Percentiles rank a stretch among this genome's conserved stretches.
Conservation (phyloP, 2,329 filamentous ascomycete species). For the Aspergillus quadrilineatus region DNA sequence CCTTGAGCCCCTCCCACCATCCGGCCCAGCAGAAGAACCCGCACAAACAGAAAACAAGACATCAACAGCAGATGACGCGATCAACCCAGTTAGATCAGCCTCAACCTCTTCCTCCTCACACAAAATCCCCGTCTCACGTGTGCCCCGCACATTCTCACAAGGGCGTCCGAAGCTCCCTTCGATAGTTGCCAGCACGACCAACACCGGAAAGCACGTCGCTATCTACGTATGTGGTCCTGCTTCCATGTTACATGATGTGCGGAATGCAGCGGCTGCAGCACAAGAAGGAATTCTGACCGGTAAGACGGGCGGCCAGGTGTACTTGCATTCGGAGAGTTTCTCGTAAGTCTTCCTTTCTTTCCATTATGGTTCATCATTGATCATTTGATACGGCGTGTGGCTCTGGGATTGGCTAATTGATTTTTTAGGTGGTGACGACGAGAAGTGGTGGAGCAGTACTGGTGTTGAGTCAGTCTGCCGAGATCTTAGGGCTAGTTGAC, state of each 20-base stretch:
- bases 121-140: too few species aligned
- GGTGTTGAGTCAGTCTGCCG: too few species aligned
- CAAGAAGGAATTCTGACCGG: slow-evolving; percentile 37
- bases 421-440: too few species aligned
- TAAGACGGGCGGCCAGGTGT: slow-evolving; percentile 35
- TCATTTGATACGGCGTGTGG: too few species aligned
- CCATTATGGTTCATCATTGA: too few species aligned
- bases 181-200: slow-evolving; percentile 15
- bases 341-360: slow-evolving; percentile 37
- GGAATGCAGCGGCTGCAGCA: slow-evolving; percentile 47
- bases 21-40: neutral
- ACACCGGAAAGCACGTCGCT: slow-evolving; percentile 16
- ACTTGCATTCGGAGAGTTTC: slow-evolving; percentile 52
- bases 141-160: neutral
- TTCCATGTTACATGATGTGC: slow-evolving; percentile 50
- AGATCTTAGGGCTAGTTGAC: too few species aligned
- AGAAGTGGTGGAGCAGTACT: too few species aligned
- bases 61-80: neutral
- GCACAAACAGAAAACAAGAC: neutral
- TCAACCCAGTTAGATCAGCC: neutral
- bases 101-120: neutral
- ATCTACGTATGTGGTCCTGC: slow-evolving; percentile 47
- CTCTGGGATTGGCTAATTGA: too few species aligned
- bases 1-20: neutral
- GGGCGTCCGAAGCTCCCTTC: slow-evolving; percentile 35